Percentiles rank a stretch among this genome's conserved stretches.
phyloP scores from a whole-genome alignment of 2,329 filamentous ascomycete species.

The Pestalotiopsis sp. region DNA sequence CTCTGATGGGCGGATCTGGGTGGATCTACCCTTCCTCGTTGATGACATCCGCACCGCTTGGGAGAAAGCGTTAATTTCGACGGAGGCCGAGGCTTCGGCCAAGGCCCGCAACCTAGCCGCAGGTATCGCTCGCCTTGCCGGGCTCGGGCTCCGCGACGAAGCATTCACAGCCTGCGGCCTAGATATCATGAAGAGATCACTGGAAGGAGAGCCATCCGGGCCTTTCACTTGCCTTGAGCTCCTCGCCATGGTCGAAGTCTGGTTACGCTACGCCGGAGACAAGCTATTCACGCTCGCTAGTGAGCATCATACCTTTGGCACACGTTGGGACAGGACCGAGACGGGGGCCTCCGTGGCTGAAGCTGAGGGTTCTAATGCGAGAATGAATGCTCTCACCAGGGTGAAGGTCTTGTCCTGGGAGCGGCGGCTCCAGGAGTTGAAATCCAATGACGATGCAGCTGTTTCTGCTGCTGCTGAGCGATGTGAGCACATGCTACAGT shows the following conservation, averaged over 20 bases:
- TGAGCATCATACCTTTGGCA: neutral
- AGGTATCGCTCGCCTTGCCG: slow-evolving; percentile 13
- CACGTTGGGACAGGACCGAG: neutral
- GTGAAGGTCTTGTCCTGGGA: neutral
- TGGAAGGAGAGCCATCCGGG: neutral
- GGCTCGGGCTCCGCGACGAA: slow-evolving; percentile 4
- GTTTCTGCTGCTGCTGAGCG: neutral
- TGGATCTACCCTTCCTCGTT: slow-evolving; percentile 14
- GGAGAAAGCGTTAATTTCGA: neutral
- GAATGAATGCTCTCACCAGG: neutral
- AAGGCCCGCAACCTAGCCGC: slow-evolving; percentile 11
- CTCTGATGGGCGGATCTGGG: slow-evolving; percentile 11
- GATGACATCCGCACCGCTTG: slow-evolving; percentile 10
- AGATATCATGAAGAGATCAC: slow-evolving; percentile 6
- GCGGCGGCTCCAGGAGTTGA: neutral
- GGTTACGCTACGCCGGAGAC: slow-evolving; percentile 15
- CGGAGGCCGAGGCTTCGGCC: neutral
- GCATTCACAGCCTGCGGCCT: slow-evolving; percentile 11
- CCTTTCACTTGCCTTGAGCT: neutral
- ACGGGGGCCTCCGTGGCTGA: neutral
- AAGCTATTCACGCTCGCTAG: neutral
- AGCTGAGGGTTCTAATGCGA: neutral
- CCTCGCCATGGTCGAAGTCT: slow-evolving; percentile 9
- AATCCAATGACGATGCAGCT: neutral
- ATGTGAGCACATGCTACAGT: neutral